phyloP scores from a whole-genome alignment of 2,329 filamentous ascomycete species.

The Aspergillus vadensis region DNA sequence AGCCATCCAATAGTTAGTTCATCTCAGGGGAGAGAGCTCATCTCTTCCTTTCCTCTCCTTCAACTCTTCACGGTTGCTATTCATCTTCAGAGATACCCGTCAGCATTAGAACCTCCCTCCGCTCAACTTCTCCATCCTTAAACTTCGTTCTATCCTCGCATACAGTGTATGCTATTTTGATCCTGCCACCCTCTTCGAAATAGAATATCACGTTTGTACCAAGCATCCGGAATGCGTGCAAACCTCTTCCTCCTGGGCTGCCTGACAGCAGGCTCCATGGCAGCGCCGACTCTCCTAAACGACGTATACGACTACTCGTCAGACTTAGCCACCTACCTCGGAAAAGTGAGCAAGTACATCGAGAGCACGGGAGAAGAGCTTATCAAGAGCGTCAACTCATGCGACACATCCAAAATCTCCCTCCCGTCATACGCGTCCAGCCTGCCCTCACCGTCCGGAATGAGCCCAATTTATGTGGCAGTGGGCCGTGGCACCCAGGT shows the following conservation, averaged over 20 bases:
- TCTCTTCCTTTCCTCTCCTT: neutral
- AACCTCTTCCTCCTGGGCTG: conserved; percentile 31
- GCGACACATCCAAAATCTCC: conserved; percentile 37
- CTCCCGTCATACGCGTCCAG: conserved; percentile 55
- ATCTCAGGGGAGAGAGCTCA: neutral
- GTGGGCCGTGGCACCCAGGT: conserved; percentile 76
- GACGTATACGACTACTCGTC: conserved; percentile 43
- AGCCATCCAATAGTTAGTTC: neutral
- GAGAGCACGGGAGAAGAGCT: conserved; percentile 24
- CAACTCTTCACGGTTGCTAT: neutral
- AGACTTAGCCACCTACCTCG: conserved; percentile 43
- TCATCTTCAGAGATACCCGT: neutral
- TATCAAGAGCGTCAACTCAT: conserved; percentile 25
- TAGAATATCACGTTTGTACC: neutral
- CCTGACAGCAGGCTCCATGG: conserved; percentile 35
- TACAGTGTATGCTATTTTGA: neutral
- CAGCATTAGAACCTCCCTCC: neutral
- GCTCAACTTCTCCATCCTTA: neutral
- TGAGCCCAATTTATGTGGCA: conserved; percentile 73
- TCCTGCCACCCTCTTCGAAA: neutral
- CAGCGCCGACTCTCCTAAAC: conserved; percentile 38
- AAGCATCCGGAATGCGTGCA: conserved; percentile 23
- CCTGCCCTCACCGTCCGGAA: conserved; percentile 63
- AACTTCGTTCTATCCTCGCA: neutral
- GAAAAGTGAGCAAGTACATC: conserved; percentile 44